Evolutionary conservation across 1,284 basidiomycete genomes (phyloP).

Genomic region (Sphagnurus paluster): DNA sequence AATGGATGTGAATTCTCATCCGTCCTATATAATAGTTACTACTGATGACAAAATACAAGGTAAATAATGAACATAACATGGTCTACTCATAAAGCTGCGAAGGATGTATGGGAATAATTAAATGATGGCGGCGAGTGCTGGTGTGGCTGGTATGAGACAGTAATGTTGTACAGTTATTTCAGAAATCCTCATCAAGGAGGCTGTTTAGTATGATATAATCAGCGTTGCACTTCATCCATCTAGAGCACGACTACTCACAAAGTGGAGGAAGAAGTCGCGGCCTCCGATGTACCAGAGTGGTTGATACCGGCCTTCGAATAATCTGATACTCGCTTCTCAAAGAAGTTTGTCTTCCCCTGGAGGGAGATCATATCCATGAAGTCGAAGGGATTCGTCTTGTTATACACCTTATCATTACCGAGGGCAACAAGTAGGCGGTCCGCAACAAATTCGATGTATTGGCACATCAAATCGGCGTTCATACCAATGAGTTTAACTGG

Average conservation of each 20-base stretch:
- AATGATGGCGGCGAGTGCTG: not conserved
- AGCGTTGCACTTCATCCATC: not conserved
- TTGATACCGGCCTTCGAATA: conserved; percentile 48
- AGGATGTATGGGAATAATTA: too few relatives aligned
- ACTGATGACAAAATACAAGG: not conserved
- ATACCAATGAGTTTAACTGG: conserved; percentile 79
- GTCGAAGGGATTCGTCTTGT: conserved; percentile 79
- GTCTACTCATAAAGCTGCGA: too few relatives aligned
- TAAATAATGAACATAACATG: not conserved
- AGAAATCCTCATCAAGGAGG: not conserved
- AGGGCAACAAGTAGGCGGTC: conserved; percentile 87
- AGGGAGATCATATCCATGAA: conserved; percentile 96
- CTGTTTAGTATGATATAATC: not conserved
- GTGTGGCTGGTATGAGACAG: not conserved
- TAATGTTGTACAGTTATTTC: not conserved
- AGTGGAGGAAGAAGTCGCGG: not conserved
- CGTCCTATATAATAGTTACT: not conserved
- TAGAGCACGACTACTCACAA: not conserved
- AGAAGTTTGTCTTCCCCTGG: conserved; percentile 83
- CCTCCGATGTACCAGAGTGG: not conserved
- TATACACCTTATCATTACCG: conserved; percentile 83
- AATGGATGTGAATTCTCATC: not conserved
- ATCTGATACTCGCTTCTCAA: conserved; percentile 89
- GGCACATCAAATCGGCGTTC: conserved; percentile 85
- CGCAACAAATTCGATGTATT: conserved; percentile 97